Base-by-base conservation (phyloP, 139 green algal genomes). In the Tetratostichococcus sp. region DNA sequence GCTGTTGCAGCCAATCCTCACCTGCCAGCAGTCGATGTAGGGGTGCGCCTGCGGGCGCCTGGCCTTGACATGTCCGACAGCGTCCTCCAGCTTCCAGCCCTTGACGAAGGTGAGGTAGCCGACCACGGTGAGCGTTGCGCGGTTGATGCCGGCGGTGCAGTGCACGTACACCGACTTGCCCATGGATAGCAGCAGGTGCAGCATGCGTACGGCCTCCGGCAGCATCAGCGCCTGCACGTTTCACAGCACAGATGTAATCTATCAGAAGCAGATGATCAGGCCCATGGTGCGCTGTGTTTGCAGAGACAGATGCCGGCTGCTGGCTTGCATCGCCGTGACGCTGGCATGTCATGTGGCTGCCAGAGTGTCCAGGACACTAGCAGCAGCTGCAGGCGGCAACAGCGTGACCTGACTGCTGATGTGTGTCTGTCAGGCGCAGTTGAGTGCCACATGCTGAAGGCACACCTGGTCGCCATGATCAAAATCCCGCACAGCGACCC, bases 111-210 rank as follows among this genome's bases (percentile, higher is more conserved):
- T 94, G 25, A 93, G 77, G 75, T 93, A 93, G 21, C 86, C 88
- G 5, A 94, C 70, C 6, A 88, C 84, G 1, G 85, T 89, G 25
- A 94, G 84, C 2, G 84, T 86, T 26, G 89, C 89, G 19, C 89
- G 81, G 74, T 94, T 94, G 85, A 94, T 94, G 23, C 89, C 89
- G 28, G 89, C 89, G 16, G 89, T 94, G 81, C 89, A 94, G 81
- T 94, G 89, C 31, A 93, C 87, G 81, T 94, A 94, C 68, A 89
- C 84, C 25, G 71, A 73, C 43, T 83, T 83, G 32, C 86, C 89
- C 34, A 80, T 76, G 57, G 76, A 35, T 4, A 80, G 65, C 31
- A 89, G 72, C 67, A 89, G 50, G 68, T 83, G 70, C 57, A 94
- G 69, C 72, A 82, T 80, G 4, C 87, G 75, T 31, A 92, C 88